Conservation (phyloP, 441 rosid genomes). For the Pelargonium myrrhifolium region DNA sequence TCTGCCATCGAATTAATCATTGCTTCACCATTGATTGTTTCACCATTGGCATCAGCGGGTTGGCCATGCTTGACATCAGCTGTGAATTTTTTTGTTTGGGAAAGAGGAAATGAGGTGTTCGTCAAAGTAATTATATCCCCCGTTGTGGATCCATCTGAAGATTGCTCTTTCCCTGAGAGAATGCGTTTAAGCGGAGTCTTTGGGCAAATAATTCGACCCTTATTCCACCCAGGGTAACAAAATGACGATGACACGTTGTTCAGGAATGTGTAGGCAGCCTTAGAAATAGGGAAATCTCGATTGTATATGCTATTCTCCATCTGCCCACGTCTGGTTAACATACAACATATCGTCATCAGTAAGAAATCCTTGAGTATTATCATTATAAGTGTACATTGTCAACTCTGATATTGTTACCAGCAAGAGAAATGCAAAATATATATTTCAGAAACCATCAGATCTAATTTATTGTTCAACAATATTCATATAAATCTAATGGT, state of each 20-base stretch:
- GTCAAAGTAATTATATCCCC: constrained; percentile 36
- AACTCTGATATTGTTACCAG: not conserved
- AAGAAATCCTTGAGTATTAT: constrained; percentile 9
- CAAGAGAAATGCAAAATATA: not conserved
- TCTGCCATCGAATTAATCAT: constrained; percentile 36
- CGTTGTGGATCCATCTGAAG: constrained; percentile 38
- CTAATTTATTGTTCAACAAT: too few relatives aligned
- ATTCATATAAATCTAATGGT: too few relatives aligned
- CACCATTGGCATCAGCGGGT: constrained; percentile 18
- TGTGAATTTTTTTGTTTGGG: constrained; percentile 34
- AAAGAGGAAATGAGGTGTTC: constrained; percentile 43
- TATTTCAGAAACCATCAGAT: too few relatives aligned
- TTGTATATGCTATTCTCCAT: constrained; percentile 58
- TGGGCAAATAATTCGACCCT: constrained; percentile 82
- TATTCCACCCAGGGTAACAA: constrained; percentile 72
- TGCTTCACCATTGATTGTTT: constrained; percentile 26
- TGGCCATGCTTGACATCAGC: constrained; percentile 23
- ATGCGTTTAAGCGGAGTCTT: constrained; percentile 67
- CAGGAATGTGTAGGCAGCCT: constrained; percentile 57
- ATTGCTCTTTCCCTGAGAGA: constrained; percentile 36
- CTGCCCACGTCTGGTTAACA: constrained; percentile 54
- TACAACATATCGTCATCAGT: constrained; percentile 4
- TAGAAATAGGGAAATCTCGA: constrained; percentile 48
- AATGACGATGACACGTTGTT: constrained; percentile 58
- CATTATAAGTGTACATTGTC: constrained; percentile 7